Evolutionary conservation across 257 asterid species (phyloP).

Genomic region (Gynochthodes officinalis): DNA sequence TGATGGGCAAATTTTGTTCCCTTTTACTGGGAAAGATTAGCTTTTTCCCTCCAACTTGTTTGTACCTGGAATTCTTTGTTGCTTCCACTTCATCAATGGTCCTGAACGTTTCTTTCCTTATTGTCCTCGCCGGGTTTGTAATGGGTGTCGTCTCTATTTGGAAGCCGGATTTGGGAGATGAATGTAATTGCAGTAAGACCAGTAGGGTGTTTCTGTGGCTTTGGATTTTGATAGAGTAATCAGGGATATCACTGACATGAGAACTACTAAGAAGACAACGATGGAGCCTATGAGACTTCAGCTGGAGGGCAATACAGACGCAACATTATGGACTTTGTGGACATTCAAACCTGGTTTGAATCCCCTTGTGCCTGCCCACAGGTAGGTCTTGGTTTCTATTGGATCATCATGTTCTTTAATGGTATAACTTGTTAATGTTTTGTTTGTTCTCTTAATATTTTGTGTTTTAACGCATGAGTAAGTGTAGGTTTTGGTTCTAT

Average conservation of each 20-base stretch:
- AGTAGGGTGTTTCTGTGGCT: too few species aligned
- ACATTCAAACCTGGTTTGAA: constrained; percentile 71
- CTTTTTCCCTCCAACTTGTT: constrained; percentile 40
- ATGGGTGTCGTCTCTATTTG: constrained; percentile 46
- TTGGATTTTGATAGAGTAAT: constrained; percentile 60
- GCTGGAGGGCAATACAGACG: constrained; percentile 48
- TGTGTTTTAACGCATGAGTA: neutral
- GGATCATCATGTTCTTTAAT: constrained; percentile 53
- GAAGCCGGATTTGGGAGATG: constrained; percentile 28
- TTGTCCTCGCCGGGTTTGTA: constrained; percentile 45
- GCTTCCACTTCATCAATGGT: constrained; percentile 42
- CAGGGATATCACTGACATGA: too few species aligned
- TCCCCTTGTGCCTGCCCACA: constrained; percentile 57
- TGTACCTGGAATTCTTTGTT: constrained; percentile 54
- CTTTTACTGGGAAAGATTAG: neutral
- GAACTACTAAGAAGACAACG: neutral
- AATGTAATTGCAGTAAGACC: constrained; percentile 52
- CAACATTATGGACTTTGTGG: constrained; percentile 78
- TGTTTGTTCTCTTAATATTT: neutral
- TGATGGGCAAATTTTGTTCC: neutral
- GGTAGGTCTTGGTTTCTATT: constrained; percentile 72
- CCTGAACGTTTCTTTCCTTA: constrained; percentile 31
- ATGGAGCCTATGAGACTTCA: constrained; percentile 18
- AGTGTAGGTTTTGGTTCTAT: neutral
- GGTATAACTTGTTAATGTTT: constrained; percentile 29